Evolutionary conservation across 768 basidiomycete genomes (phyloP).

Genomic region (Rhodotorula taiwanensis): DNA sequence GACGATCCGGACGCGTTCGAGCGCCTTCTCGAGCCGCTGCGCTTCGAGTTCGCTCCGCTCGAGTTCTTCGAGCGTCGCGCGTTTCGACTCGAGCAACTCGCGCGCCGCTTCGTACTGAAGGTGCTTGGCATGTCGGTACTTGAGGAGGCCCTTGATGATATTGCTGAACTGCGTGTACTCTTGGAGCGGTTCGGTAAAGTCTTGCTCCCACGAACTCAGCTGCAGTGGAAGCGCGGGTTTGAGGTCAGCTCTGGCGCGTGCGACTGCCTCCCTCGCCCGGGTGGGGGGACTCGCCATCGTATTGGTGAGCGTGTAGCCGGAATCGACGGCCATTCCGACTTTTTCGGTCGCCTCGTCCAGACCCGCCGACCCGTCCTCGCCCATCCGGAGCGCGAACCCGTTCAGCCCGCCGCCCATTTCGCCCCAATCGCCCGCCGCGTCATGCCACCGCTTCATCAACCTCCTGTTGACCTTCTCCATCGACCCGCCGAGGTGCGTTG

Average conservation of each 20-base stretch:
- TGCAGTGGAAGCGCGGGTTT: constrained; percentile 41
- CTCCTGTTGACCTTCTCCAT: constrained; percentile 96
- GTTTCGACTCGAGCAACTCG: constrained; percentile 73
- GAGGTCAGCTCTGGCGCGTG: background rate
- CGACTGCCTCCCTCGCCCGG: too few relatives aligned
- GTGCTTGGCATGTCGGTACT: constrained; percentile 95
- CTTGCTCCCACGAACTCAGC: constrained; percentile 90
- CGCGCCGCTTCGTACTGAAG: constrained; percentile 97
- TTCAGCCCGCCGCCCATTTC: constrained; percentile 40
- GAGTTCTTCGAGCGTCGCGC: constrained; percentile 74
- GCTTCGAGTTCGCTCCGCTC: constrained; percentile 92
- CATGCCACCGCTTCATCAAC: constrained; percentile 88
- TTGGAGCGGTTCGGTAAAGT: constrained; percentile 90
- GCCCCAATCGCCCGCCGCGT: constrained; percentile 48
- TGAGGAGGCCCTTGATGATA: constrained; percentile 88
- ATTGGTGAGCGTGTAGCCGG: constrained; percentile 86
- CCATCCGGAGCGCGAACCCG: constrained; percentile 55
- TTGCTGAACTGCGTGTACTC: constrained; percentile 90
- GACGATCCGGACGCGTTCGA: constrained; percentile 48
- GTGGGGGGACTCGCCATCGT: constrained; percentile 66
- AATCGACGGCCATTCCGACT: constrained; percentile 91
- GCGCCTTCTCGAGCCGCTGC: constrained; percentile 75
- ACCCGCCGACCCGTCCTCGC: constrained; percentile 57
- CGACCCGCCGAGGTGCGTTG: constrained; percentile 77
- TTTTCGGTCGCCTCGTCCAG: constrained; percentile 85